These are phyloP conservation scores for Pythium brassicae DNA, from an alignment of 352 stramenopile genomes.

Conservation along the genomic window DNA sequence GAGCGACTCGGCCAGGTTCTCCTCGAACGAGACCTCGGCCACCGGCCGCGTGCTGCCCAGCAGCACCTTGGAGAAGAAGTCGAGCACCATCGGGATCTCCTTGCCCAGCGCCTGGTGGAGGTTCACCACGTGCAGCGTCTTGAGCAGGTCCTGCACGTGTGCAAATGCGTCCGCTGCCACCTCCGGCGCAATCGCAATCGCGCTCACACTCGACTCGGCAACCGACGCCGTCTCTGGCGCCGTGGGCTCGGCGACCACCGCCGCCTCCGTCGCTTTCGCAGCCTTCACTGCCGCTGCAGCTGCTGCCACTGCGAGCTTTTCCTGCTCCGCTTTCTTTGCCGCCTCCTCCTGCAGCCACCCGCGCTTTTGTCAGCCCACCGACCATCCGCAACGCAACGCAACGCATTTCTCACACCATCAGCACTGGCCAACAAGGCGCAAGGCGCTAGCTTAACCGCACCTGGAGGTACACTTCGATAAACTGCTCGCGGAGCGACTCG, in stretches of 20 bases:
- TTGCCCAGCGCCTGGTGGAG: conserved; percentile 65
- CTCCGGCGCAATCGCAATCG: conserved; percentile 9
- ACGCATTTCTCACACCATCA: background rate
- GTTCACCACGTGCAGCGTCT: conserved; percentile 77
- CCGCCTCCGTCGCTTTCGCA: conserved; percentile 12
- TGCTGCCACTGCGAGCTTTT: conserved; percentile 5
- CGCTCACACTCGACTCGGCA: conserved; percentile 8
- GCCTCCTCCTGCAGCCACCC: conserved; percentile 31
- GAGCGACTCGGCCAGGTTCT: conserved; percentile 76
- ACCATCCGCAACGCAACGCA: too few species aligned
- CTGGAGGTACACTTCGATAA: conserved; percentile 54
- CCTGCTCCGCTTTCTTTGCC: conserved; percentile 23
- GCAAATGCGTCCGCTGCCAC: conserved; percentile 27
- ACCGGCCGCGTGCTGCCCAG: conserved; percentile 75
- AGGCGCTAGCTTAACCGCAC: too few species aligned
- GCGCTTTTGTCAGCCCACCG: too few species aligned
- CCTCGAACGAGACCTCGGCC: conserved; percentile 69
- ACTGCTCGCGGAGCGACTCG: conserved; percentile 73
- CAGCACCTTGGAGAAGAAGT: conserved; percentile 83
- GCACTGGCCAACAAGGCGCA: too few species aligned
- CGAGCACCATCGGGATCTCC: conserved; percentile 75
- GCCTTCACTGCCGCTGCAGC: background rate
- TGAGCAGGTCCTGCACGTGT: conserved; percentile 64
- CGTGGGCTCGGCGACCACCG: conserved; percentile 1
- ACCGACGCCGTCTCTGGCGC: conserved; percentile 5